phyloP scores from a whole-genome alignment of 2,329 filamentous ascomycete genomes.

The Fusarium gaditjirri region DNA sequence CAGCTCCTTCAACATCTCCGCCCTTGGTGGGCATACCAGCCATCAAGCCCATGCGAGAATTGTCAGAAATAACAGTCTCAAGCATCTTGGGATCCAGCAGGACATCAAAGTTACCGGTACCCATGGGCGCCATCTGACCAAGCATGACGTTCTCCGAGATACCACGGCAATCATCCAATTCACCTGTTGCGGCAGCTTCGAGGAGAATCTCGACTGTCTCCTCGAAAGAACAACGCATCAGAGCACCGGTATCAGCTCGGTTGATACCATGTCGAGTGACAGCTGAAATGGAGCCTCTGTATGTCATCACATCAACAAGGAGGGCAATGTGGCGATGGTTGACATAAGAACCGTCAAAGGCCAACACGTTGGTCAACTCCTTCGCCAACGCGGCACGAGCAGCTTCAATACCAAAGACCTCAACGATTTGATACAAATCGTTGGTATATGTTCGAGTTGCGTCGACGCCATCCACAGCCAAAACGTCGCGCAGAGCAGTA shows the following conservation, averaged over 20 bases:
- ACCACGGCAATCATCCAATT: conserved; percentile 96
- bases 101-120: conserved; percentile 95
- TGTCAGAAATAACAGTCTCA: conserved; percentile 92
- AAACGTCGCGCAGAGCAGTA: conserved; percentile 83
- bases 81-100: conserved; percentile 95
- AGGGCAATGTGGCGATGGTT: conserved; percentile 97
- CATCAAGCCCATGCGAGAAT: conserved; percentile 85
- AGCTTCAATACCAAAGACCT: conserved; percentile 96
- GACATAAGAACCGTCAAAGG: conserved; percentile 99
- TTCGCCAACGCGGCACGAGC: conserved; percentile 86
- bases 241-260: conserved; percentile 93
- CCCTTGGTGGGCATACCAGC: conserved; percentile 82
- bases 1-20: conserved; percentile 80
- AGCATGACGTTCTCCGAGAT: conserved; percentile 99
- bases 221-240: conserved; percentile 99
- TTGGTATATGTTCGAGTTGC: conserved; percentile 89
- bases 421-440: conserved; percentile 92
- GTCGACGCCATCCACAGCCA: conserved; percentile 90
- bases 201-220: conserved; percentile 98
- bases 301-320: conserved; percentile 97
- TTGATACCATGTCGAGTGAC: conserved; percentile 99
- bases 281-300: conserved; percentile 91
- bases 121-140: conserved; percentile 95
- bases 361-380: conserved; percentile 91
- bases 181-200: conserved; percentile 92